phyloP scores from a whole-genome alignment of 495 filamentous ascomycete genomes.

The Trichoderma erinaceum region DNA sequence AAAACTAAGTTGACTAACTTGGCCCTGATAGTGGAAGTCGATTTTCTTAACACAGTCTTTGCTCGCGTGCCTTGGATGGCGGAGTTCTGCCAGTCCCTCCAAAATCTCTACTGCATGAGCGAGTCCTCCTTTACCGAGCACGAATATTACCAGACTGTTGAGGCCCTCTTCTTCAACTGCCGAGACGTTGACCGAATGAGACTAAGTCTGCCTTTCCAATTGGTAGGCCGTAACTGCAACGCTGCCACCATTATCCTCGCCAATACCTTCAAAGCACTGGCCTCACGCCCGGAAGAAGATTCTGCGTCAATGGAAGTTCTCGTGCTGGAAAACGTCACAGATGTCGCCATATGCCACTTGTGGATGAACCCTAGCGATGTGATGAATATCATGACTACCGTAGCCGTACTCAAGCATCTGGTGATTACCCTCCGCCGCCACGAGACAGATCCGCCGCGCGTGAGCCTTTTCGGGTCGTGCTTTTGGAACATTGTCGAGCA shows the following conservation, averaged over 20 bases:
- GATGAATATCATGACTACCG: slow-evolving; percentile 23
- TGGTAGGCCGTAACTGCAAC: slow-evolving; percentile 19
- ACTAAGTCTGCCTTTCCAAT: slow-evolving; percentile 24
- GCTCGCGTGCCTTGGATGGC: slow-evolving; percentile 18
- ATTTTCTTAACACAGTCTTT: slow-evolving; percentile 20
- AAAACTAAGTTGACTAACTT: not conserved
- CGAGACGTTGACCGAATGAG: slow-evolving; percentile 20
- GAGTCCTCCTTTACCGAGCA: slow-evolving; percentile 24
- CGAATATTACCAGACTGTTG: slow-evolving; percentile 23
- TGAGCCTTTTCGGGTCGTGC: slow-evolving; percentile 20
- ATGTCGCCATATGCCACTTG: slow-evolving; percentile 21
- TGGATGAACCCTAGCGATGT: slow-evolving; percentile 28
- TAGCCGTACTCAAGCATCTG: slow-evolving; percentile 19
- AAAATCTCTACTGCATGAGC: slow-evolving; percentile 24
- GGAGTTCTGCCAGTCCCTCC: slow-evolving; percentile 18
- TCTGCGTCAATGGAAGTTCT: slow-evolving; percentile 21
- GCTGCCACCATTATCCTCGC: slow-evolving; percentile 27
- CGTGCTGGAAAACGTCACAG: slow-evolving; percentile 24
- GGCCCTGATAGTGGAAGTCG: slow-evolving; percentile 19
- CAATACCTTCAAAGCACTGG: slow-evolving; percentile 25
- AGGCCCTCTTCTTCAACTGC: slow-evolving; percentile 21
- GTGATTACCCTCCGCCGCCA: slow-evolving; percentile 24
- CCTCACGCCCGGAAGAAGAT: slow-evolving; percentile 20
- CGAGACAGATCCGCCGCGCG: slow-evolving; percentile 16
- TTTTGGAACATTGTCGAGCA: slow-evolving; percentile 26